These are phyloP conservation scores for Tylopilus subfusipes DNA, from an alignment of 768 basidiomycete genomes.

Conservation along the genomic window DNA sequence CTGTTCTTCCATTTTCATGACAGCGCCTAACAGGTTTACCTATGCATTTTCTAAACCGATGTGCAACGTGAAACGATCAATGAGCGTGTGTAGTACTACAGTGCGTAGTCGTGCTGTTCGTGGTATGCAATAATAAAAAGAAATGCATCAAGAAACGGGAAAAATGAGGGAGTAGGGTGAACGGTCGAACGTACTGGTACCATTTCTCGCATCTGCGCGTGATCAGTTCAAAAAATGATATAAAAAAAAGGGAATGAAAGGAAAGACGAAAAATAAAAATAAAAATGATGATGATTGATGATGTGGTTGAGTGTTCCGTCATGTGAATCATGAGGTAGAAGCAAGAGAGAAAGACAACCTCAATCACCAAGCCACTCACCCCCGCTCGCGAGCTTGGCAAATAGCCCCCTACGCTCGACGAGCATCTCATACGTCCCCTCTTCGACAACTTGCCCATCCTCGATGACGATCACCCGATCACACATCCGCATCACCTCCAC, in stretches of 20 bases:
- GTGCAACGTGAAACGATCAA: not conserved
- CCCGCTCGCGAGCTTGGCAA: constrained; percentile 72
- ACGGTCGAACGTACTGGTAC: constrained; percentile 23
- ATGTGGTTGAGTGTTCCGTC: not conserved
- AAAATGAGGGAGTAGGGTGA: constrained; percentile 5
- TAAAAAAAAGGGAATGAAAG: not conserved
- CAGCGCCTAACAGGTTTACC: not conserved
- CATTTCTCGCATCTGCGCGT: not conserved
- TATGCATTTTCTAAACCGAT: constrained; percentile 3
- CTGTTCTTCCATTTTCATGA: no score
- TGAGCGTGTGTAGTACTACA: constrained; percentile 27
- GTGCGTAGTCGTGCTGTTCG: constrained; percentile 18
- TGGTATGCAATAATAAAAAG: not conserved
- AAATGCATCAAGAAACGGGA: not conserved
- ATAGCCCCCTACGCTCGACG: constrained; percentile 62
- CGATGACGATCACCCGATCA: constrained; percentile 80
- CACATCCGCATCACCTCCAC: constrained; percentile 87
- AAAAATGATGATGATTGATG: not conserved
- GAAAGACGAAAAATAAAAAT: not conserved
- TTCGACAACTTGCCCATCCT: constrained; percentile 75
- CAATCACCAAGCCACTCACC: constrained; percentile 59
- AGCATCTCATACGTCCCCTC: constrained; percentile 73
- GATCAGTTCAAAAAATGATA: not conserved
- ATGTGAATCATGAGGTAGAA: not conserved
- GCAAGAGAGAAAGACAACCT: constrained; percentile 4